Conservation (phyloP, 139 green algal genomes). For the Nannochloris sp. region DNA sequence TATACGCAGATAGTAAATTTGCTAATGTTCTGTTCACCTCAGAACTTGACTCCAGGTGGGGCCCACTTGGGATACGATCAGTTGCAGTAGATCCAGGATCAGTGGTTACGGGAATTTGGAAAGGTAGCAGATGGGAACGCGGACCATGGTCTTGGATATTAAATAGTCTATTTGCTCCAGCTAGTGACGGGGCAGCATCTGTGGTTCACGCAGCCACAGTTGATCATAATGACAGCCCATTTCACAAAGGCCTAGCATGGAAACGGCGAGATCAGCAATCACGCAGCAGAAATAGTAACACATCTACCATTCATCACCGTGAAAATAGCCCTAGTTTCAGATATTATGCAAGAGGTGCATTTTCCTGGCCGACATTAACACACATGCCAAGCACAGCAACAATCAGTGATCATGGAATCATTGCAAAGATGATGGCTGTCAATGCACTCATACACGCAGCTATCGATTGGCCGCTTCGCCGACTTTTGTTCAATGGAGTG, state of each 20-base stretch:
- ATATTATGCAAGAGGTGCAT: conserved; percentile 68
- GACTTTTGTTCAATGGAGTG: conserved; percentile 24
- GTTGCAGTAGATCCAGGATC: conserved; percentile 57
- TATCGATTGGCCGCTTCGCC: conserved; percentile 51
- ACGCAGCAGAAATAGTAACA: neutral
- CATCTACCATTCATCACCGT: too few relatives aligned
- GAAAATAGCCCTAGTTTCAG: neutral
- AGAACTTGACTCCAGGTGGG: conserved; percentile 32
- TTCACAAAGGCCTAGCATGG: neutral
- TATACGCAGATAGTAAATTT: conserved; percentile 34
- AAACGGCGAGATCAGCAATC: neutral
- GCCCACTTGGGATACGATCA: conserved; percentile 27
- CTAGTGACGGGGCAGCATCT: conserved; percentile 41
- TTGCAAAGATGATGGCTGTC: too few relatives aligned
- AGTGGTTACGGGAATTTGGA: conserved; percentile 60
- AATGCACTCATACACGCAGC: conserved; percentile 22
- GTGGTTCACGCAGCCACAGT: conserved; percentile 56
- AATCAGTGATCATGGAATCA: conserved; percentile 18
- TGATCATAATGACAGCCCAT: conserved; percentile 11
- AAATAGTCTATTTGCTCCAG: conserved; percentile 51
- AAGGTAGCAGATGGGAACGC: conserved; percentile 19
- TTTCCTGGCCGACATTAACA: conserved; percentile 38
- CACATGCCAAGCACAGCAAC: neutral
- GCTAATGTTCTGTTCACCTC: conserved; percentile 50
- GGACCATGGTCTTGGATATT: conserved; percentile 47